These are phyloP conservation scores for Ogataea haglerorum DNA, from an alignment of 805 yeast genomes.

Conservation along the genomic window DNA sequence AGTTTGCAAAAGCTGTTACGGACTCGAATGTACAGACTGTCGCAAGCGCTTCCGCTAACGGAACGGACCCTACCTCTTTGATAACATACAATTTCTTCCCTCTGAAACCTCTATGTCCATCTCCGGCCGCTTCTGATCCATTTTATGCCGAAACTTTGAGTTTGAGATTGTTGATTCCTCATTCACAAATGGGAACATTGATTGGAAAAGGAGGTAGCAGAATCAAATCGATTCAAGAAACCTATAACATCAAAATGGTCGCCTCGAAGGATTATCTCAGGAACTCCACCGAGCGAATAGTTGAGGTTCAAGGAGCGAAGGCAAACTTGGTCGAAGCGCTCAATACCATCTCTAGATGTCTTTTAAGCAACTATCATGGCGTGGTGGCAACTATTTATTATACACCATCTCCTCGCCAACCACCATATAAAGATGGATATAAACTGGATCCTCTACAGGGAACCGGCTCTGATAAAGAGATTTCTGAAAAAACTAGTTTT, in stretches of 20 bases:
- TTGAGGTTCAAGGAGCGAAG: slow-evolving; percentile 81
- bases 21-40: slow-evolving; percentile 35
- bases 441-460: slow-evolving; percentile 14
- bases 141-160: slow-evolving; percentile 51
- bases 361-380: slow-evolving; percentile 70
- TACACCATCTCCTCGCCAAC: slow-evolving; percentile 41
- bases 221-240: slow-evolving; percentile 74
- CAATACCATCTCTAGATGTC: slow-evolving; percentile 60
- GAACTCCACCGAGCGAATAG: slow-evolving; percentile 78
- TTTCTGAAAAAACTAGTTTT: slow-evolving; percentile 49
- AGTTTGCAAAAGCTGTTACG: slow-evolving; percentile 63
- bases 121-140: slow-evolving; percentile 49
- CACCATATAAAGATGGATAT: slow-evolving; percentile 15
- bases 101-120: slow-evolving; percentile 52
- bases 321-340: slow-evolving; percentile 56
- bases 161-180: slow-evolving; percentile 72
- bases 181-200: slow-evolving; percentile 82
- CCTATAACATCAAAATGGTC: slow-evolving; percentile 70
- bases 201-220: slow-evolving; percentile 82
- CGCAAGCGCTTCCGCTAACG: slow-evolving; percentile 22
- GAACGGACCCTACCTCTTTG: slow-evolving; percentile 31
- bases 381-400: slow-evolving; percentile 63
- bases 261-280: slow-evolving; percentile 83
- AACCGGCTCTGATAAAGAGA: slow-evolving; percentile 20
- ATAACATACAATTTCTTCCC: slow-evolving; percentile 52